phyloP scores from a whole-genome alignment of 2,329 filamentous ascomycete species.

The Zarea fungicola region DNA sequence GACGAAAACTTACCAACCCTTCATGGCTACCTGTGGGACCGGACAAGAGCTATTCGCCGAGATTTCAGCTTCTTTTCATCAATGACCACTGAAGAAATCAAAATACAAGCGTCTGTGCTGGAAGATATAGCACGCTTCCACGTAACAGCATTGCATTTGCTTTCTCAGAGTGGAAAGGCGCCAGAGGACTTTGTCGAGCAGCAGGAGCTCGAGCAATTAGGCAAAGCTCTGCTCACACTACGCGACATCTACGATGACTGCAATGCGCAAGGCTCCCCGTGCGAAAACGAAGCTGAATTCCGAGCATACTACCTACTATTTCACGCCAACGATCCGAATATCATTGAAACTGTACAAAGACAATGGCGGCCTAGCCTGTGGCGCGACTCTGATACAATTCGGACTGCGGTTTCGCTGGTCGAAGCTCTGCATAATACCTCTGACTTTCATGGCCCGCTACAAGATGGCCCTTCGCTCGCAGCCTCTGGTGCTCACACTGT shows the following conservation, averaged over 20 bases:
- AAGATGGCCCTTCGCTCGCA: slow-evolving; percentile 42
- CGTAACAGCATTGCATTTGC: slow-evolving; percentile 57
- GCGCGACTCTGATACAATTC: slow-evolving; percentile 51
- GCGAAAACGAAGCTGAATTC: slow-evolving; percentile 61
- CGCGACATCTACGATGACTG: slow-evolving; percentile 64
- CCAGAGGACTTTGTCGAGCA: slow-evolving; percentile 60
- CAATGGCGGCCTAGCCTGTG: slow-evolving; percentile 53
- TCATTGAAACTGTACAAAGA: slow-evolving; percentile 47
- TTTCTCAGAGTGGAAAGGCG: slow-evolving; percentile 51
- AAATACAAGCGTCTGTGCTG: slow-evolving; percentile 56
- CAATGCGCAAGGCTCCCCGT: slow-evolving; percentile 50
- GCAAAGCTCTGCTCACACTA: slow-evolving; percentile 59
- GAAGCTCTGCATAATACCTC: slow-evolving; percentile 55
- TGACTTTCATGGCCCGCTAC: slow-evolving; percentile 52
- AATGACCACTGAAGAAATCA: slow-evolving; percentile 51
- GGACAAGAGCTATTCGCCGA: slow-evolving; percentile 61
- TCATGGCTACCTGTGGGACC: slow-evolving; percentile 64
- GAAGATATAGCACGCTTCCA: slow-evolving; percentile 65
- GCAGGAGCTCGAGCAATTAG: slow-evolving; percentile 63
- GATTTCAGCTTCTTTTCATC: slow-evolving; percentile 65
- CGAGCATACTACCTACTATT: slow-evolving; percentile 60
- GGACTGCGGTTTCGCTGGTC: slow-evolving; percentile 55
- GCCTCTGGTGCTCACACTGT: slow-evolving; percentile 46
- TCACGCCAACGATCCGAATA: slow-evolving; percentile 53
- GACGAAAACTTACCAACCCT: slow-evolving; percentile 50